Evolutionary conservation across 179 eudicot species (phyloP).

Genomic region (Kewa caespitosa): DNA sequence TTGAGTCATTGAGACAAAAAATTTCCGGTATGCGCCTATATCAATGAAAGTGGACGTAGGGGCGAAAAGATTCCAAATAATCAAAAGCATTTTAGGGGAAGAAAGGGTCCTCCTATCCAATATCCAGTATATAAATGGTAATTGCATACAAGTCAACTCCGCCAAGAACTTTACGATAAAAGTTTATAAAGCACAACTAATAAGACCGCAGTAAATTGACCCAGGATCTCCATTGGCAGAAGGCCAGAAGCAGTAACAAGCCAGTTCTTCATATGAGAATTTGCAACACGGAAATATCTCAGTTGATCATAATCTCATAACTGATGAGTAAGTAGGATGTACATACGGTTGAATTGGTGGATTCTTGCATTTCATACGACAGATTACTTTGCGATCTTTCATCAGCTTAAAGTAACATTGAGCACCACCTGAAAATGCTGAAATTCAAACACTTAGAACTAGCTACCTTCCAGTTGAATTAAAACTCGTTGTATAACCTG

Average conservation of each 20-base stretch:
- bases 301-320: not conserved
- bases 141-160: not conserved
- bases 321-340: not conserved
- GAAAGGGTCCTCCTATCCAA: not conserved
- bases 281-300: not conserved
- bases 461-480: not conserved
- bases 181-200: not conserved
- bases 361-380: slow-evolving; percentile 41
- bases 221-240: not conserved
- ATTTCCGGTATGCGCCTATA: too few relatives aligned
- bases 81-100: not conserved
- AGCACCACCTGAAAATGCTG: slow-evolving; percentile 30
- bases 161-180: not conserved
- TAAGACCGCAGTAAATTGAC: not conserved
- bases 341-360: slow-evolving; percentile 50
- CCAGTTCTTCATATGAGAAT: not conserved
- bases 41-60: too few relatives aligned
- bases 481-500: not conserved
- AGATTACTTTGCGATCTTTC: slow-evolving; percentile 47
- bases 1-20: not conserved
- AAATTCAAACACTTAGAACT: not conserved
- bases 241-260: too few relatives aligned
- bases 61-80: too few relatives aligned
- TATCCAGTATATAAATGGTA: not conserved
- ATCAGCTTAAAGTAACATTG: slow-evolving; percentile 28